Base-by-base conservation (phyloP, 805 yeast genomes). In the Lachancea mirantina region DNA sequence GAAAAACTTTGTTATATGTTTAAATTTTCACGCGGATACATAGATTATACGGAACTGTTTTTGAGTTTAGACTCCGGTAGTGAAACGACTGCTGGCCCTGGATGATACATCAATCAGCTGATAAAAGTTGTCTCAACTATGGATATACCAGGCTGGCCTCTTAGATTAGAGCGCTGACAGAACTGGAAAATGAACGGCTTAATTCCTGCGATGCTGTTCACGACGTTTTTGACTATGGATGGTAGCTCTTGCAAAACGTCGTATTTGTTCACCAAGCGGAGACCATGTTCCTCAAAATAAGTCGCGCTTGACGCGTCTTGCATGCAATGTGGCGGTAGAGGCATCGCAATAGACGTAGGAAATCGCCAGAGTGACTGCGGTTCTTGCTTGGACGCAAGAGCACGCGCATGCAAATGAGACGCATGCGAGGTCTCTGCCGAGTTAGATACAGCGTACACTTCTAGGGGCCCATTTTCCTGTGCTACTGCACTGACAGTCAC, bases 181-280 rank as follows among this genome's bases (percentile, higher is more conserved):
- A 72, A 85, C 61, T 84, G 95, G 59, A 82, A 84, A 44, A 85
- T 80, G 59, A 71, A 83, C 5, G 95, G 95, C 54, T 76, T 78
- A 23, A 92, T 72, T 26, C 94, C 92, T 3, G 85, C 84, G 32
- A 84, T 81, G 23, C 84, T 87, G 41, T 80, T 71, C 21, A 80
- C 94, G 31, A 83, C 72, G 39, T 73, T 74, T 62, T 78, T 83
- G 42, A 85, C 83, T 49, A 84, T 77, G 43, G 71, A 73, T 3
- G 95, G 95, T 39, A 84, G 73, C 59, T 85, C 95, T 22, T 84
- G 79, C 85, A 85, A 76, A 35, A 84, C 92, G 53, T 85, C 95
- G 39, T 84, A 85, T 45, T 89, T 73, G 59, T 81, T 94, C 30
- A 81, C 75, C 35, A 81, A 59, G 15, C 57, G 58, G 45, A 84